Evolutionary conservation across 495 filamentous ascomycete genomes (phyloP).

Genomic region (Hyphodiscus hymeniophilus): DNA sequence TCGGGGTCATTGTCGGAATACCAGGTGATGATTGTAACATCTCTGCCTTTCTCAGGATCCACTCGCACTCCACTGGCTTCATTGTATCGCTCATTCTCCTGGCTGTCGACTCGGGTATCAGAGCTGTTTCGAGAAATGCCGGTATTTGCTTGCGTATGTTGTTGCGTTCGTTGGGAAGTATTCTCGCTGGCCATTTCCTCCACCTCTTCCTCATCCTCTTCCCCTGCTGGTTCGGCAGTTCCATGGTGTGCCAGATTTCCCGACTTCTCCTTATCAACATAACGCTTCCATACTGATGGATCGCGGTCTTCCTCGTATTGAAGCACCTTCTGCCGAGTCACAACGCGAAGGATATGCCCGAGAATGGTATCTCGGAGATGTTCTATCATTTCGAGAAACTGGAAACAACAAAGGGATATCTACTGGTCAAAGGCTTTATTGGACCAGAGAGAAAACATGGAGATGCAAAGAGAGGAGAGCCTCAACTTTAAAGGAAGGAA

Average conservation of each 20-base stretch:
- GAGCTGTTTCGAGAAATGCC: not conserved
- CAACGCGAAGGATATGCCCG: not conserved
- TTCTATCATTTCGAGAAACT: not conserved
- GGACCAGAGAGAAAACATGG: not conserved
- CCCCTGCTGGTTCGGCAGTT: too few species aligned
- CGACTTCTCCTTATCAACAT: not conserved
- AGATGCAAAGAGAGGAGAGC: not conserved
- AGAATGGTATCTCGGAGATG: not conserved
- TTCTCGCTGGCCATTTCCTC: not conserved
- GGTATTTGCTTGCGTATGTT: not conserved
- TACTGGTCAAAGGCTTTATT: not conserved
- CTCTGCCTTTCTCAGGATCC: conserved; percentile 29
- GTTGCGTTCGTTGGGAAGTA: not conserved
- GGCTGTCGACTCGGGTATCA: not conserved
- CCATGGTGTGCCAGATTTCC: not conserved
- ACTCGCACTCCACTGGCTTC: too few species aligned
- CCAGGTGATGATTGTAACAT: conserved; percentile 29
- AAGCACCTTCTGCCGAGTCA: too few species aligned
- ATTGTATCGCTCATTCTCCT: not conserved
- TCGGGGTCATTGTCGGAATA: conserved; percentile 27
- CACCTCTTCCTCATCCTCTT: not conserved
- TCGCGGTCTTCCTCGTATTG: not conserved
- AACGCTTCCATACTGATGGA: not conserved
- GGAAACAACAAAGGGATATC: not conserved
- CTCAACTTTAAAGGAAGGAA: too few species aligned